Percentiles rank a stretch among this genome's conserved stretches.
These are phyloP conservation scores for Nothomitra cinnamomea DNA, from an alignment of 2,329 filamentous ascomycete species.

Conservation along the genomic window DNA sequence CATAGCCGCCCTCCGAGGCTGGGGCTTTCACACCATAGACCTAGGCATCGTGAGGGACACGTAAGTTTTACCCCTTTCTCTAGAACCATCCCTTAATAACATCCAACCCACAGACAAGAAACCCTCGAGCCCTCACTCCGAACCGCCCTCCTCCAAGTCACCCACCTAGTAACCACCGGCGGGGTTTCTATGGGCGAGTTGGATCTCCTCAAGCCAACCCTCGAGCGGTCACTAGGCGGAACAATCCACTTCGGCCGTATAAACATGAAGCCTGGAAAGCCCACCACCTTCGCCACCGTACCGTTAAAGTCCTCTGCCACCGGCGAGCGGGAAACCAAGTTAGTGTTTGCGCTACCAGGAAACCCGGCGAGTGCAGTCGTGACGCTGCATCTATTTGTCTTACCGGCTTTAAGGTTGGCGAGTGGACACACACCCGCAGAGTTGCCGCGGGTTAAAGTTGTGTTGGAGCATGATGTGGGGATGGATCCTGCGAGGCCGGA, in stretches of 20 bases:
- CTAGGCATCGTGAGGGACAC: slow-evolving; percentile 70
- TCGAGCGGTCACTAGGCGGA: slow-evolving; percentile 76
- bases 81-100: neutral
- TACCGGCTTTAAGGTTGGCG: slow-evolving; percentile 67
- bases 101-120: slow-evolving; percentile 32
- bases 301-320: slow-evolving; percentile 34
- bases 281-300: slow-evolving; percentile 88
- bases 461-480: slow-evolving; percentile 52
- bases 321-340: slow-evolving; percentile 43
- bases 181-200: slow-evolving; percentile 97
- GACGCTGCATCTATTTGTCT: slow-evolving; percentile 83
- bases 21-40: slow-evolving; percentile 66
- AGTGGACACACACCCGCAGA: slow-evolving; percentile 47
- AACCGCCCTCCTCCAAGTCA: slow-evolving; percentile 52
- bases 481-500: slow-evolving; percentile 65
- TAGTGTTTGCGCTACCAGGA: slow-evolving; percentile 79
- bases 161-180: slow-evolving; percentile 79
- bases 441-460: slow-evolving; percentile 54
- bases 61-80: slow-evolving; percentile 17
- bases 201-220: slow-evolving; percentile 88
- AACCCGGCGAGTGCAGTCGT: slow-evolving; percentile 90
- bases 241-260: slow-evolving; percentile 95
- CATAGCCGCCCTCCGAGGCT: slow-evolving; percentile 55
- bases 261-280: slow-evolving; percentile 95
- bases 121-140: slow-evolving; percentile 64